phyloP scores from a whole-genome alignment of 2,329 filamentous ascomycete species.

The Trichoderma afroharzianum region DNA sequence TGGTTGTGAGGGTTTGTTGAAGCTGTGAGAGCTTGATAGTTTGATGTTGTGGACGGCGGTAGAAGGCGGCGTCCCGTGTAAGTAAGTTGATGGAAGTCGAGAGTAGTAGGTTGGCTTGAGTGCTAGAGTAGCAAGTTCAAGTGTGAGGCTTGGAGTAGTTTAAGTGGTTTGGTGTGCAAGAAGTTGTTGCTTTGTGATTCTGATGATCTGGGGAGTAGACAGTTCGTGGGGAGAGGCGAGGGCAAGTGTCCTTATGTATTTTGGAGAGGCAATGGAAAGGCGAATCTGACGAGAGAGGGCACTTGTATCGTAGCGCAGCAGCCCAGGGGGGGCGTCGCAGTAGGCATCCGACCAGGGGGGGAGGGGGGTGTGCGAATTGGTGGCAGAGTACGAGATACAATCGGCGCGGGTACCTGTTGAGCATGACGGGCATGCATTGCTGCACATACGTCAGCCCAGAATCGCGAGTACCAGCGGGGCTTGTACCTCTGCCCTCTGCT shows the following conservation, averaged over 20 bases:
- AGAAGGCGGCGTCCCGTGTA: slow-evolving; percentile 13
- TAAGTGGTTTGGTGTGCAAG: background rate
- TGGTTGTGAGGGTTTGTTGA: slow-evolving; percentile 22
- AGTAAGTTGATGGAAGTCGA: background rate
- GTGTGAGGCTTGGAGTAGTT: background rate
- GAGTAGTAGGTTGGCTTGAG: background rate
- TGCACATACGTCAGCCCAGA: slow-evolving; percentile 19
- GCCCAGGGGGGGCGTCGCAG: background rate
- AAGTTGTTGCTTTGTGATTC: background rate
- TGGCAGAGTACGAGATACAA: background rate
- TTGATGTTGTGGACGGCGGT: slow-evolving; percentile 16
- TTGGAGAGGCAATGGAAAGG: slow-evolving; percentile 24
- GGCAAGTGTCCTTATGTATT: slow-evolving; percentile 30
- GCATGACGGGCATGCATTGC: slow-evolving; percentile 7
- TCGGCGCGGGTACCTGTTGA: background rate
- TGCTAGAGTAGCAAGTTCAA: background rate
- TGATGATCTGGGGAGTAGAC: slow-evolving; percentile 13
- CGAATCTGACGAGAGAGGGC: slow-evolving; percentile 30
- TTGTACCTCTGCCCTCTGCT: slow-evolving; percentile 11
- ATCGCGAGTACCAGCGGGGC: slow-evolving; percentile 14
- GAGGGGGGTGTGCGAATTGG: background rate
- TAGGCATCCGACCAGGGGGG: background rate
- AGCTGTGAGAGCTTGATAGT: slow-evolving; percentile 14
- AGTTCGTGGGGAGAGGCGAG: slow-evolving; percentile 14
- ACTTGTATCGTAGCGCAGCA: background rate